These are phyloP conservation scores for Nyctanthes arbortristis DNA, from an alignment of 257 asterid species.

Conservation along the genomic window DNA sequence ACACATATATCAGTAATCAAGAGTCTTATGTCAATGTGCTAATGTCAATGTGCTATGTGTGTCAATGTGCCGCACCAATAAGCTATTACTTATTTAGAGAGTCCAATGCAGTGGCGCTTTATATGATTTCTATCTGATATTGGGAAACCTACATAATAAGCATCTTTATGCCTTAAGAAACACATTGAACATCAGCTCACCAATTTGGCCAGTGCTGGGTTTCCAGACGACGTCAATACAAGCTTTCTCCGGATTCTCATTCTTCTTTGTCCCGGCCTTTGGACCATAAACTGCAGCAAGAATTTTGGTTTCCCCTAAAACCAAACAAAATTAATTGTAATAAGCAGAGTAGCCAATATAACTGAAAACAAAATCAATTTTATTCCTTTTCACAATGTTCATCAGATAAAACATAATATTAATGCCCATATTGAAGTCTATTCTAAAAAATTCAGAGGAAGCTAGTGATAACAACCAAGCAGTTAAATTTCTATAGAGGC, in stretches of 20 bases:
- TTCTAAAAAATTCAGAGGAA: neutral
- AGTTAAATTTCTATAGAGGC: no score
- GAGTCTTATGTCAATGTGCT: neutral
- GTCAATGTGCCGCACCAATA: no score
- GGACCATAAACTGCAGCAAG: constrained; percentile 97
- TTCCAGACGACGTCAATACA: constrained; percentile 92
- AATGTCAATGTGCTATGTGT: no score
- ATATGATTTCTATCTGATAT: neutral
- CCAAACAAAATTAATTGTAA: constrained; percentile 17
- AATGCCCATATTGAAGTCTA: neutral
- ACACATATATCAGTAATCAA: neutral
- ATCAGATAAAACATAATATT: neutral
- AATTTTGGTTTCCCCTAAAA: constrained; percentile 91
- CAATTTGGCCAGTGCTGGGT: constrained; percentile 81
- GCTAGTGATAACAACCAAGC: neutral
- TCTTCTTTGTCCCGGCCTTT: constrained; percentile 89
- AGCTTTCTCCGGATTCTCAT: constrained; percentile 92
- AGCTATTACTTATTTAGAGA: neutral
- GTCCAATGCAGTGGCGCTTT: neutral
- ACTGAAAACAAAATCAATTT: neutral
- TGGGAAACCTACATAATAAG: neutral
- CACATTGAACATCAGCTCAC: constrained; percentile 34
- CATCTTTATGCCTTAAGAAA: neutral
- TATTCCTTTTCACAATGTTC: neutral
- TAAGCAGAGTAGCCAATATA: neutral